Conservation (phyloP, 1,139 yeast species). For the Debaryomycetaceae sp. region DNA sequence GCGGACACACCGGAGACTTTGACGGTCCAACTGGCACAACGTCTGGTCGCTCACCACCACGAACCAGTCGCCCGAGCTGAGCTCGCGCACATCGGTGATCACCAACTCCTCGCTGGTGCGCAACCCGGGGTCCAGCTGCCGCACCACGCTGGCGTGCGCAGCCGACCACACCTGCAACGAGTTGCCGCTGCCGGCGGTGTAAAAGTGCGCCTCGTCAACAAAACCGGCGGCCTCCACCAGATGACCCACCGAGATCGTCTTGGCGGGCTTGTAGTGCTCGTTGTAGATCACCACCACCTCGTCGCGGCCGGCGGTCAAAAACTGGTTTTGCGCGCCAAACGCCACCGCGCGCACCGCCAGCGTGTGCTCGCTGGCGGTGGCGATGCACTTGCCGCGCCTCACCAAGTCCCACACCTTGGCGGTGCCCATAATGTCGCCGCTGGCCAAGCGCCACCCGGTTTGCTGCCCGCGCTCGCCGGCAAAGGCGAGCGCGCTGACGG, state of each 20-base stretch:
- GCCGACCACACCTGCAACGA: slow-evolving; percentile 59
- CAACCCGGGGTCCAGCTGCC: slow-evolving; percentile 46
- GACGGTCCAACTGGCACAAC: slow-evolving; percentile 46
- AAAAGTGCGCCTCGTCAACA: slow-evolving; percentile 33
- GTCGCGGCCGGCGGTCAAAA: slow-evolving; percentile 89
- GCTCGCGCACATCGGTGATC: slow-evolving; percentile 51
- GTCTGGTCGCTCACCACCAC: slow-evolving; percentile 82
- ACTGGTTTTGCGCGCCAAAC: slow-evolving; percentile 47
- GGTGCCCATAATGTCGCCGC: slow-evolving; percentile 86
- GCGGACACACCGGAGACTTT: slow-evolving; percentile 32
- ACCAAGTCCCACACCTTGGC: slow-evolving; percentile 91
- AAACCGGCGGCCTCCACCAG: slow-evolving; percentile 84
- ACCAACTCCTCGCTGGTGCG: slow-evolving; percentile 65
- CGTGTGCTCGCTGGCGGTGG: slow-evolving; percentile 67
- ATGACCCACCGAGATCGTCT: slow-evolving; percentile 70
- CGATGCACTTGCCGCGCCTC: slow-evolving; percentile 63
- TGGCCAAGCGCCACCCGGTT: slow-evolving; percentile 71
- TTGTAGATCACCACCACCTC: slow-evolving; percentile 66
- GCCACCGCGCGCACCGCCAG: slow-evolving; percentile 86
- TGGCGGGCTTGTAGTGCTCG: slow-evolving; percentile 50
- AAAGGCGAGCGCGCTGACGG: slow-evolving; percentile 73
- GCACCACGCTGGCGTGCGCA: slow-evolving; percentile 32
- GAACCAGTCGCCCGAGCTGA: slow-evolving; percentile 19
- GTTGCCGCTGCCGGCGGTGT: slow-evolving; percentile 82
- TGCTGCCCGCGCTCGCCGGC: slow-evolving; percentile 63